A percentile compares a stretch with the other conserved stretches of the same genome.
These are phyloP conservation scores for Cryptococcus hybrid DNA, from an alignment of 1,284 basidiomycete genomes.

Conservation along the genomic window DNA sequence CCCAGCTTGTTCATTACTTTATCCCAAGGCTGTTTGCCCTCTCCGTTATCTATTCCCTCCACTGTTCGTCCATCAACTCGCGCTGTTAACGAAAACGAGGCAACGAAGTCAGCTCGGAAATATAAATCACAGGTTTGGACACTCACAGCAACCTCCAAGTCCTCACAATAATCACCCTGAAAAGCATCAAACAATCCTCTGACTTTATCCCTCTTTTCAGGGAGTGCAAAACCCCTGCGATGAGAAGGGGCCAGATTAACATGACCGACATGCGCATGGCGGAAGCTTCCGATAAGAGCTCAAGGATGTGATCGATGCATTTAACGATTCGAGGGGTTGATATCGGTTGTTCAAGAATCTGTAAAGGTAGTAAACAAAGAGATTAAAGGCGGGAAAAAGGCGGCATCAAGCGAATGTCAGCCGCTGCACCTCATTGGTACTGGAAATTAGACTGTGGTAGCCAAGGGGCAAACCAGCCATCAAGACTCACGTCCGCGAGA, in stretches of 20 bases:
- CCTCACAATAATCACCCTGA: slow-evolving; percentile 31
- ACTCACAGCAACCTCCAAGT: slow-evolving; percentile 35
- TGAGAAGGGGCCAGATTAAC: slow-evolving; percentile 38
- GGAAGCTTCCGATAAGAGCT: slow-evolving; percentile 30
- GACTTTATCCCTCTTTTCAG: slow-evolving; percentile 17
- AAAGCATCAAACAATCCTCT: slow-evolving; percentile 25
- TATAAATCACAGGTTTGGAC: background rate
- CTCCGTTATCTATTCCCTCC: slow-evolving; percentile 24
- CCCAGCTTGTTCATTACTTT: slow-evolving; percentile 24
- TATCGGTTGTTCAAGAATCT: slow-evolving; percentile 28
- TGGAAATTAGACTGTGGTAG: no score
- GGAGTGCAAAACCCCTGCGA: slow-evolving; percentile 23
- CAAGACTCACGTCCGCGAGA: slow-evolving; percentile 28
- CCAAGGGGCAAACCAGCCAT: background rate
- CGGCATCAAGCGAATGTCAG: background rate
- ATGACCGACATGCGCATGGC: slow-evolving; percentile 35
- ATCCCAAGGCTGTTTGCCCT: slow-evolving; percentile 23
- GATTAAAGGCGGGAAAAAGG: background rate
- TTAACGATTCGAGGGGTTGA: slow-evolving; percentile 19
- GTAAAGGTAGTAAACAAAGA: background rate
- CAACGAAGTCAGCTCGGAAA: background rate
- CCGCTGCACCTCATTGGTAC: no score
- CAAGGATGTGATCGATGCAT: slow-evolving; percentile 28
- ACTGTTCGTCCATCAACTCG: slow-evolving; percentile 25
- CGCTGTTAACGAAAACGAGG: slow-evolving; percentile 8